Percentiles rank a stretch among this genome's conserved stretches.
Evolutionary conservation across 2,329 filamentous ascomycete genomes (phyloP).

Genomic region (Colletotrichum endophyticum): DNA sequence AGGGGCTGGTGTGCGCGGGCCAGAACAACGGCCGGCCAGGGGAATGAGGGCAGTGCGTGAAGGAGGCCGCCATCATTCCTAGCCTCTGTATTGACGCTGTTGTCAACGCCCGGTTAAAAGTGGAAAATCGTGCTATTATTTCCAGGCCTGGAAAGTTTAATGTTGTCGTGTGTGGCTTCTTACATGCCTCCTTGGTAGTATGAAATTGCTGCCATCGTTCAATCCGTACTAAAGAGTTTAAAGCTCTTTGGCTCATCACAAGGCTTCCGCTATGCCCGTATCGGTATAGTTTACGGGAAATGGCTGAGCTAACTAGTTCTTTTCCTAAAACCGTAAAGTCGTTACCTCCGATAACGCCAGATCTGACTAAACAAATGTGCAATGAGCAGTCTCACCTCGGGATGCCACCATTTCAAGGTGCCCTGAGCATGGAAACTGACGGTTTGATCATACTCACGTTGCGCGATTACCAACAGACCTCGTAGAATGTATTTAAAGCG

Average conservation of each 20-base stretch:
- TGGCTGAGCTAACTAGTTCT: not conserved
- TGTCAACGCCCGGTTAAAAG: not conserved
- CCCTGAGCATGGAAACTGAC: not conserved
- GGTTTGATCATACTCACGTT: not conserved
- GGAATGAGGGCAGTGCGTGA: not conserved
- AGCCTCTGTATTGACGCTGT: not conserved
- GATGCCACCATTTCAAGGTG: not conserved
- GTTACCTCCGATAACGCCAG: fast-evolving
- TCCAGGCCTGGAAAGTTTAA: fast-evolving
- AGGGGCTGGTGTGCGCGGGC: not conserved
- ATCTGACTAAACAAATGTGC: not conserved
- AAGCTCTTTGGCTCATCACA: not conserved
- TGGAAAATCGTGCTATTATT: not conserved
- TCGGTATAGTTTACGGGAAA: not conserved
- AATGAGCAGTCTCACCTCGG: not conserved
- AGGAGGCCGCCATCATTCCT: not conserved
- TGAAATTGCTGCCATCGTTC: not conserved
- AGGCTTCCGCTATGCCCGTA: not conserved
- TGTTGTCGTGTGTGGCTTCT: not conserved
- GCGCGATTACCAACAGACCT: not conserved
- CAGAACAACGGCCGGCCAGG: not conserved
- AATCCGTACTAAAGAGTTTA: not conserved
- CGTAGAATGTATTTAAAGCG: not conserved
- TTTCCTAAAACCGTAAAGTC: not conserved
- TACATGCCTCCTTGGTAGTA: not conserved